Base-by-base conservation (phyloP, 116 monocot species). In the Dioscorea cayenensis region DNA sequence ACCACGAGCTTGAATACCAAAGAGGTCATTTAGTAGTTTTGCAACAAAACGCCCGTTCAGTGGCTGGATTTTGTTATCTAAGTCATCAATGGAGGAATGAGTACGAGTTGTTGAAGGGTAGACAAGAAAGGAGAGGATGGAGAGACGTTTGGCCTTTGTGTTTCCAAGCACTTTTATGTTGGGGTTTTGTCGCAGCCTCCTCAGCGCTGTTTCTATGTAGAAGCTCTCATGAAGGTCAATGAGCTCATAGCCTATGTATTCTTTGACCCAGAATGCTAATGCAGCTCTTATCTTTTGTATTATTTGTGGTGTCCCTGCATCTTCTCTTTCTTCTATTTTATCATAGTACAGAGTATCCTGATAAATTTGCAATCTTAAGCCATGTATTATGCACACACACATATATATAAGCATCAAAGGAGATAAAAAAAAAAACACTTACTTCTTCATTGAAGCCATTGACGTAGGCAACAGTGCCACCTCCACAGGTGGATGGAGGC, bases 1-100 rank as follows among this genome's bases (percentile, higher is more conserved):
- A 2, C 89, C 92, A 2, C 92, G 83, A 11, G 87, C 82, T 49
- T 93, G 93, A 48, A 93, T 66, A 12, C 93, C 93, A 28, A 93
- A 89, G 20, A 93, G 71, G 73, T 93, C 93, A 25, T 84, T 89
- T n/a, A 93, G 69, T n/a, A 93, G 75, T 66, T 63, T 87, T 12
- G 86, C 60, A 4, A 86, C 89, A 37, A 89, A 86, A 0, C 89
- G 80, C 11, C 92, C 81, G 36, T 92, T 82, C 20, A 92, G 78
- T 21, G 68, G 67, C 77, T 64, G 77, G 63, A 75, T 70, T 14
- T 50, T 18, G 0, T 19, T 18, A 13, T 43, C 19, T 3, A 18
- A 10, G 20, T 63, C 63, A 27, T 63, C 27, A 8, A 5, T 23
- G 27, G 63, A 23, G 63, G 7, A 6, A 13, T 7, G 16, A 17